A percentile compares a stretch with the other conserved stretches of the same genome.
Evolutionary conservation across 2,329 filamentous ascomycete species (phyloP).

Genomic region (Incumbomyces lentus): DNA sequence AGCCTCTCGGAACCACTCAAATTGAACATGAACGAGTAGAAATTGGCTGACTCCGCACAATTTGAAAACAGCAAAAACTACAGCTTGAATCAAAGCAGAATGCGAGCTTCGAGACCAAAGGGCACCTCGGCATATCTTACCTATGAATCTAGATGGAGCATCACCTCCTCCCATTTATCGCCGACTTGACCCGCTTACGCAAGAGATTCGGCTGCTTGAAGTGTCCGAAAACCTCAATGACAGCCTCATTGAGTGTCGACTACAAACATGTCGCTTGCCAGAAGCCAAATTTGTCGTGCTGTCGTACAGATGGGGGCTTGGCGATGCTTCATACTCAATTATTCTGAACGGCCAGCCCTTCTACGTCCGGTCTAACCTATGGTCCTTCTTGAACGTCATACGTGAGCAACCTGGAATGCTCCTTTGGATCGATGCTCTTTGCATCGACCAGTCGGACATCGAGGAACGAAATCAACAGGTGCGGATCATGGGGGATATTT

Average conservation of each 20-base stretch:
- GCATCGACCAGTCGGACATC: conserved; percentile 15
- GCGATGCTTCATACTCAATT: background rate
- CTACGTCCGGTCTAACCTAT: conserved; percentile 8
- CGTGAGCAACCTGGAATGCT: conserved; percentile 27
- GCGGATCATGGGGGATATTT: conserved; percentile 13
- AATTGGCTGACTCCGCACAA: too few species aligned
- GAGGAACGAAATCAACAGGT: conserved; percentile 14
- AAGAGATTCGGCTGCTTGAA: conserved; percentile 4
- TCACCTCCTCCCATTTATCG: background rate
- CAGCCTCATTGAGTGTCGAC: background rate
- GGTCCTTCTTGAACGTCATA: conserved; percentile 2
- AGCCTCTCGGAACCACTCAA: too few species aligned
- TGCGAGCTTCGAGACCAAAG: background rate
- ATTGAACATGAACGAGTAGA: too few species aligned
- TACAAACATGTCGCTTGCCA: background rate
- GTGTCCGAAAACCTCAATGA: background rate
- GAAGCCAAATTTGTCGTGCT: conserved; percentile 7
- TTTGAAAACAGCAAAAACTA: conserved; percentile 16
- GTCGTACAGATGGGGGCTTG: conserved; percentile 9
- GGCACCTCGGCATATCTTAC: background rate
- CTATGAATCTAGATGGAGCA: conserved; percentile 3
- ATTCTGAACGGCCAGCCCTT: conserved; percentile 5
- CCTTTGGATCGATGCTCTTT: conserved; percentile 24
- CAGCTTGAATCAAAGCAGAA: conserved; percentile 43
- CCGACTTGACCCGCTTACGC: background rate